Evolutionary conservation across 768 basidiomycete genomes (phyloP), one percentile per base, ranked within the genome.

Genomic region (Serendipita indica): DNA sequence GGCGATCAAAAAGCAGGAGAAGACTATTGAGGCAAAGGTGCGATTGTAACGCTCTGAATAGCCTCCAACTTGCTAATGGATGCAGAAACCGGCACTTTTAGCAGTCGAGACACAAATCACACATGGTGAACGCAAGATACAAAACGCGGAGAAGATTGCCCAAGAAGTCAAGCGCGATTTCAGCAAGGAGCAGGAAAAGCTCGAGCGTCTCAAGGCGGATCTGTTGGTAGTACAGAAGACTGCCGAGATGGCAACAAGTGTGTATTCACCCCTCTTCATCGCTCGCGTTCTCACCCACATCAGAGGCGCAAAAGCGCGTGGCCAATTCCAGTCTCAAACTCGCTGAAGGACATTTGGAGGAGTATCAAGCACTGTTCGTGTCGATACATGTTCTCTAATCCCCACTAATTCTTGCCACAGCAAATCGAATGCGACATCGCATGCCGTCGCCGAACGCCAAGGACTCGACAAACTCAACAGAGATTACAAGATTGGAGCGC

Each of bases 1-100:
- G 71, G 79, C 72, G 43, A 83, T 94, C 60, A 96, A 96, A 73
- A 88, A 85, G 69, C 84, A 84, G 0, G 93, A 97, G 70, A 97
- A 93, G 69, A 74, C 81, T 0, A 69, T 93, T 6, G 94, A 97
- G 60, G 80, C 76, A 14, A 89, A 88, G 74, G 92, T 85, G 54
- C 30, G 10, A 10, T 16, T 25, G 7, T 43, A 13, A 30, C 25
- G n/a, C 34, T 32, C 12, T 35, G 30, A 14, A 57, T 33, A 33
- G 57, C 6, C 37, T 39, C 32, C 33, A 62, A 3, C 30, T 14
- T 58, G 45, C 32, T 28, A 1, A 22, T 57, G n/a, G 46, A 18
- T n/a, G 32, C 62, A 94, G 91, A 80, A 80, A 71, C 93, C 96
- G 2, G 86, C 87, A 46, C 75, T 98, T 1, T 81, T 90, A 27